These are phyloP conservation scores for Neopestalotiopsis rosae DNA, from an alignment of 2,329 filamentous ascomycete species.

Conservation along the genomic window DNA sequence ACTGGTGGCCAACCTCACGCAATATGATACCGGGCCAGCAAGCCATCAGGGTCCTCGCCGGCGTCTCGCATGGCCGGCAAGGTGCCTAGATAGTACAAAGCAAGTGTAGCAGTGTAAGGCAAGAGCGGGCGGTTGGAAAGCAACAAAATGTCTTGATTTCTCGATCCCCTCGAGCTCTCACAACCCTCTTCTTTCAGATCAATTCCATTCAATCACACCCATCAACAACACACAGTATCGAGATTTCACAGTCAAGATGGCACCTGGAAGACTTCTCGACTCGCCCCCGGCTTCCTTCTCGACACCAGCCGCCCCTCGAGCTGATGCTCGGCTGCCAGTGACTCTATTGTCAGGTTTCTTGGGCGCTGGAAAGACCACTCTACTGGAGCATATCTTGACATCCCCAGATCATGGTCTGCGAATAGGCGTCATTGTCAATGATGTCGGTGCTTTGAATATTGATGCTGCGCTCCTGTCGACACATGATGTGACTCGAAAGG, in stretches of 20 bases:
- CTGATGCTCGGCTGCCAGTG: conserved; percentile 16
- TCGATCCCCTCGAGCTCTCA: neutral
- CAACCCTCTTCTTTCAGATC: neutral
- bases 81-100: neutral
- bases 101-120: neutral
- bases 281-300: conserved; percentile 6
- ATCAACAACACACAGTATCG: too few relatives aligned
- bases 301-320: neutral
- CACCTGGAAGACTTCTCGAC: conserved; percentile 9
- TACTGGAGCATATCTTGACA: conserved; percentile 71
- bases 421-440: conserved; percentile 77
- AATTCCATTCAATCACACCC: neutral
- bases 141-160: neutral
- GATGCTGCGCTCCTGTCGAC: conserved; percentile 65
- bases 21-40: neutral
- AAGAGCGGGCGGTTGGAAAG: neutral
- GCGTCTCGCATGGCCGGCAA: neutral
- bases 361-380: conserved; percentile 67
- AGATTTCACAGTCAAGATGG: neutral
- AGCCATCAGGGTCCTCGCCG: conserved; percentile 11
- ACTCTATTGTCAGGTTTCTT: conserved; percentile 21
- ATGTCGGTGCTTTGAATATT: conserved; percentile 56
- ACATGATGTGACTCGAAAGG: conserved; percentile 51
- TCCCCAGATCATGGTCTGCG: conserved; percentile 68
- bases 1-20: neutral